Conservation (phyloP, 1,139 yeast species). For the Scheffersomyces titani region DNA sequence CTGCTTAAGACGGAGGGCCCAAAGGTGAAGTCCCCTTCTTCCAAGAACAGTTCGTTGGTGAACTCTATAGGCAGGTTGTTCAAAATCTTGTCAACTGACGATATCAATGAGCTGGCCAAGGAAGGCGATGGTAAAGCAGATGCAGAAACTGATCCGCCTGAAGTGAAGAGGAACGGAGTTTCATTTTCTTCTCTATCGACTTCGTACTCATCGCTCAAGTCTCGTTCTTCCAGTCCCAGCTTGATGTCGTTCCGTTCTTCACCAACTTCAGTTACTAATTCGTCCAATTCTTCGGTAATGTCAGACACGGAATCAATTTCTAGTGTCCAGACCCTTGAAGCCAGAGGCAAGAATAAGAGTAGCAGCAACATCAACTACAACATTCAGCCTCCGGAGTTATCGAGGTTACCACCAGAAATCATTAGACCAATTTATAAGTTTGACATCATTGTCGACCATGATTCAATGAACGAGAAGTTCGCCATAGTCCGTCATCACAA, state of each 20-base stretch:
- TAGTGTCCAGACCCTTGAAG: slow-evolving; percentile 4
- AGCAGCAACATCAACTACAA: slow-evolving; percentile 8
- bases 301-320: slow-evolving; percentile 29
- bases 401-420: slow-evolving; percentile 47
- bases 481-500: slow-evolving; percentile 18
- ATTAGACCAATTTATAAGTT: slow-evolving; percentile 49
- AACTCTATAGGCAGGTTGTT: slow-evolving; percentile 41
- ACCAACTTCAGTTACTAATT: slow-evolving; percentile 42
- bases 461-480: slow-evolving; percentile 38
- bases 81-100: slow-evolving; percentile 37
- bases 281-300: slow-evolving; percentile 30
- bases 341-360: slow-evolving; percentile 3
- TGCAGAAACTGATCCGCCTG: slow-evolving; percentile 4
- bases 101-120: slow-evolving; percentile 7
- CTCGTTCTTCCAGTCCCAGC: slow-evolving; percentile 48
- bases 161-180: slow-evolving; percentile 30
- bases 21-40: slow-evolving; percentile 9
- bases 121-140: background rate
- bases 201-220: slow-evolving; percentile 29
- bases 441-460: slow-evolving; percentile 48
- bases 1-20: slow-evolving; percentile 6
- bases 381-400: slow-evolving; percentile 48
- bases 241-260: slow-evolving; percentile 43
- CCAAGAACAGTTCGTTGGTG: slow-evolving; percentile 32
- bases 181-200: slow-evolving; percentile 44